Evolutionary conservation across 306 rosid genomes (phyloP), one percentile per base, ranked within the genome.

Genomic region (Begonia fuchsioides): DNA sequence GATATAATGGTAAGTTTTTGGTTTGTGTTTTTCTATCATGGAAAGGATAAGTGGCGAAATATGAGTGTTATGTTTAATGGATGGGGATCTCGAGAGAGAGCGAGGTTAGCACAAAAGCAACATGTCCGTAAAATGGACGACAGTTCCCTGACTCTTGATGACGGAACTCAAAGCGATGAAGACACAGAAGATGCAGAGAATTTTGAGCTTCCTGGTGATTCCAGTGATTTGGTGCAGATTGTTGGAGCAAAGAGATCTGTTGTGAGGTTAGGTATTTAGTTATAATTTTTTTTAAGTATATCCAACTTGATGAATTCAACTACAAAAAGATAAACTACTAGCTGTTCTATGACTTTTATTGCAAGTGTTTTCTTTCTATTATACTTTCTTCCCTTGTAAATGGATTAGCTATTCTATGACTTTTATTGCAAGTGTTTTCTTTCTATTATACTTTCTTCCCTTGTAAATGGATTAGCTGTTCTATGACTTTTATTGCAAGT

Each of bases 1-100:
- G 17, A 46, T 46, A 46, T 12, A 18, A 38, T 50, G 43, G 18
- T 38, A 35, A n/a, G 13, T 49, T 16, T 32, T 13, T 57, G 52
- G 38, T 57, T 11, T 11, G 3, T 39, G 19, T 49, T 6, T 35
- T 39, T 17, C 62, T 32, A 19, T 69, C 40, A 40, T 55, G 52
- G 39, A 49, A 61, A 90, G 98, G 98, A 90, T 71, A 90, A 90
- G 72, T 90, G 98, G 98, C 75, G 96, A 72, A 90, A 85, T 72
- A 75, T 85, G 76, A 79, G 93, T 50, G 96, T 90, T 56, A 85
- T 90, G 92, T 79, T 87, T 57, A 77, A 82, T 67, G 94, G 96
- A 68, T 90, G 94, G 94, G 85, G 80, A 32, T 90, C 93, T 35
- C 66, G 98, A 60, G 98, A 85, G 20, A 81, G 77, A 72, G 76